Evolutionary conservation across 108 stramenopile species (phyloP).

Genomic region (Fistulifera pelliculosa): DNA sequence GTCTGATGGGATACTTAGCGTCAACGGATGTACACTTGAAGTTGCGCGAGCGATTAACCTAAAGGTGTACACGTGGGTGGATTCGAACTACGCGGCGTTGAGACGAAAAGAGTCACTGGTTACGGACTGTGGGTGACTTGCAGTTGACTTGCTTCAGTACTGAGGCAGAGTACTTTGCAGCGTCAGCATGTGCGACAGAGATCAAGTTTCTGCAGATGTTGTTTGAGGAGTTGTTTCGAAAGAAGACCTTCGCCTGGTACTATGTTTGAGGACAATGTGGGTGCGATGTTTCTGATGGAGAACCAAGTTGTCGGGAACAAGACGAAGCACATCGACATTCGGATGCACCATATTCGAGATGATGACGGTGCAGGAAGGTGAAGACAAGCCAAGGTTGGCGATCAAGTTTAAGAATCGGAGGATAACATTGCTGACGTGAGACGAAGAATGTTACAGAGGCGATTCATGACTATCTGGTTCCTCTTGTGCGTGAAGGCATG

Average conservation of each 20-base stretch:
- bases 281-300: slow-evolving; percentile 16
- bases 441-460: background rate
- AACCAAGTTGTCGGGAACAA: slow-evolving; percentile 15
- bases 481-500: too few relatives aligned
- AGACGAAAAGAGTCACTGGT: background rate
- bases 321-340: slow-evolving; percentile 23
- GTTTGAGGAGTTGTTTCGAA: slow-evolving; percentile 6
- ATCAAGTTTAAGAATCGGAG: slow-evolving; percentile 12
- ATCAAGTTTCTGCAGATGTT: slow-evolving; percentile 18
- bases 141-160: slow-evolving; percentile 2
- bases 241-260: background rate
- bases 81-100: slow-evolving; percentile 3
- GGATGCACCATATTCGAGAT: slow-evolving; percentile 4
- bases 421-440: background rate
- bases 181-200: slow-evolving; percentile 3
- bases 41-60: slow-evolving; percentile 4
- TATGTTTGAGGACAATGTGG: slow-evolving; percentile 19
- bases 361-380: slow-evolving; percentile 5
- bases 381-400: background rate
- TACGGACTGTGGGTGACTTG: too few relatives aligned
- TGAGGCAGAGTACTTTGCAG: slow-evolving; percentile 18
- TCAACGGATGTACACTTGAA: slow-evolving; percentile 3
- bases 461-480: background rate
- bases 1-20: slow-evolving; percentile 9
- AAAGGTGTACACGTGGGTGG: background rate